Evolutionary conservation across 2,329 filamentous ascomycete species (phyloP).

Genomic region (Colletotrichum camelliae): DNA sequence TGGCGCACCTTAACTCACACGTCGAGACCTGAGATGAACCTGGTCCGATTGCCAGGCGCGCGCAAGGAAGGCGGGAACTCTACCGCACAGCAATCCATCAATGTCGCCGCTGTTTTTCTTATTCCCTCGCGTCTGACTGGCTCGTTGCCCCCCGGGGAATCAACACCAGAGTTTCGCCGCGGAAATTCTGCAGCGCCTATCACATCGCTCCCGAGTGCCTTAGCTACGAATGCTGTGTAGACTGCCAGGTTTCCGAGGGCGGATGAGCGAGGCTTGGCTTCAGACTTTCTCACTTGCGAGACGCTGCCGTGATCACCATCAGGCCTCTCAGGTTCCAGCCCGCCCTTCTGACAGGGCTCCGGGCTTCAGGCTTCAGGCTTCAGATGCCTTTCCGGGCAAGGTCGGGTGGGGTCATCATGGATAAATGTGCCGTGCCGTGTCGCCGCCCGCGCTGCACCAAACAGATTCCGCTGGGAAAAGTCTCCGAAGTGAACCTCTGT

Average conservation of each 20-base stretch:
- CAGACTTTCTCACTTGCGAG: not conserved
- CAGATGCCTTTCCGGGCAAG: not conserved
- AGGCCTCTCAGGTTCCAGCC: not conserved
- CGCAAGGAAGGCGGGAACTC: not conserved
- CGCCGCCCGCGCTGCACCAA: not conserved
- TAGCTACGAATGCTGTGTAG: not conserved
- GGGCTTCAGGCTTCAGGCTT: not conserved
- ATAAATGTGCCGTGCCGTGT: not conserved
- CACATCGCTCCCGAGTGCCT: not conserved
- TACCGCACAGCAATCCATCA: not conserved
- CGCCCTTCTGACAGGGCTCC: not conserved
- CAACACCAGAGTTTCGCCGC: not conserved
- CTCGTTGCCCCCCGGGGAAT: not conserved
- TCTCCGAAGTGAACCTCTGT: not conserved
- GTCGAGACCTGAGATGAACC: slow-evolving; percentile 21
- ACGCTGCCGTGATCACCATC: not conserved
- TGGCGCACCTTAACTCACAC: not conserved
- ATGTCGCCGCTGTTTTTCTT: not conserved
- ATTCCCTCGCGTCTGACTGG: not conserved
- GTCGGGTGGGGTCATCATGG: not conserved
- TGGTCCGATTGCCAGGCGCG: slow-evolving; percentile 3
- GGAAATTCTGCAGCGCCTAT: not conserved
- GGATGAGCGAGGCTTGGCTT: not conserved
- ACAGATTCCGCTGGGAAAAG: not conserved
- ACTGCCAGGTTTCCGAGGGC: not conserved